Conservation (phyloP, 2,329 filamentous ascomycete species). For the Falciphora oryzae region DNA sequence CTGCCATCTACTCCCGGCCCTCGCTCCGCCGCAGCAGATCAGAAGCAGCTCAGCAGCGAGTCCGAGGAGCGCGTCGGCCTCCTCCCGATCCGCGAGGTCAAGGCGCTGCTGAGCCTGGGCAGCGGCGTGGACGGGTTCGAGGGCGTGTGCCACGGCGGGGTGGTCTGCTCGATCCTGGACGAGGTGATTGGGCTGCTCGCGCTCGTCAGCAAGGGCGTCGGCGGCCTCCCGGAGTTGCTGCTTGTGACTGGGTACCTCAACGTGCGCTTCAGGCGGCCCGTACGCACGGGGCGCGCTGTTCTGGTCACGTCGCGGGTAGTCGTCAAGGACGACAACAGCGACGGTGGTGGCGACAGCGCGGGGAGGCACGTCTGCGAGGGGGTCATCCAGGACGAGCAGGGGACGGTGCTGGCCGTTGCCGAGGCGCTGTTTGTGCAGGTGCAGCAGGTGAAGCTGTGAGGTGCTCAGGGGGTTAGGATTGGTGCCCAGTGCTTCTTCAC, state of each 20-base stretch:
- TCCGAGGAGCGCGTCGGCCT: background rate
- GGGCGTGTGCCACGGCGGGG: conserved; percentile 49
- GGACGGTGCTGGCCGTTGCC: conserved; percentile 40
- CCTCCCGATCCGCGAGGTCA: conserved; percentile 21
- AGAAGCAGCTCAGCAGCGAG: background rate
- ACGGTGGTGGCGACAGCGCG: conserved; percentile 25
- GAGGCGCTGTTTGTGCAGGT: conserved; percentile 44
- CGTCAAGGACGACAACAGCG: conserved; percentile 37
- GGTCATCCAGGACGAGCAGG: conserved; percentile 42
- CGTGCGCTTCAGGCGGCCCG: conserved; percentile 45
- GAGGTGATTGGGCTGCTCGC: conserved; percentile 49
- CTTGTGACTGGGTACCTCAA: conserved; percentile 50
- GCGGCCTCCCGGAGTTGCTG: conserved; percentile 16
- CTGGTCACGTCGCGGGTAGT: conserved; percentile 40
- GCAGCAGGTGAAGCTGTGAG: background rate
- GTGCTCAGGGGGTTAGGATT: no score
- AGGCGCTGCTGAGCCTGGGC: conserved; percentile 36
- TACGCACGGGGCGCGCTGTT: conserved; percentile 37
- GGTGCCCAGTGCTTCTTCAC: background rate
- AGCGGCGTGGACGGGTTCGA: conserved; percentile 48
- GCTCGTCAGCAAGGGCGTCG: conserved; percentile 29
- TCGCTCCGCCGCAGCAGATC: background rate
- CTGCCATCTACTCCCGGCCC: background rate
- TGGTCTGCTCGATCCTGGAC: conserved; percentile 51
- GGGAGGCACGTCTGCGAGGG: conserved; percentile 43